Base-by-base conservation (phyloP, 495 filamentous ascomycete genomes). In the Ramalina intermedia region DNA sequence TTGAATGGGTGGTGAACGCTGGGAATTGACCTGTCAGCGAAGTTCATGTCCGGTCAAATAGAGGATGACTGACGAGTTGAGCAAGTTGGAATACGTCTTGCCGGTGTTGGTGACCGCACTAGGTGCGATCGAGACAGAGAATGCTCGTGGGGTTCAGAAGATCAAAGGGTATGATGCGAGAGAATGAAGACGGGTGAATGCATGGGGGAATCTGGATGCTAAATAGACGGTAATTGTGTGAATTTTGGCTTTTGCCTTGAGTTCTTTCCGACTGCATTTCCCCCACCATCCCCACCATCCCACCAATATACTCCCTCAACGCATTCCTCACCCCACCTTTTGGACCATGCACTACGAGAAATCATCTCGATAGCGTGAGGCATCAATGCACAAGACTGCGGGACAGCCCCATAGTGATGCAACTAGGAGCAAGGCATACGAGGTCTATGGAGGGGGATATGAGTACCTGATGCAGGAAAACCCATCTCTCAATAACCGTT, bases 1-100 rank as follows among this genome's bases (percentile, higher is more conserved):
- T 93, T 90, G 82, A 84, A 94, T 72, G 88, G 87, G 80, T 96
- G 85, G 73, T 96, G 90, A 70, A 83, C 78, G 61, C 90, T 91
- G 61, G 18, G 27, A 47, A 23, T 17, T 9, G 4, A 9, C 0
- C 5, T 17, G 41, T 44, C 41, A 44, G 18, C 14, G 8, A 44
- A 7, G 16, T n/a, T 18, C 29, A 6, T 18, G 6, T 44, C 26
- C n/a, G 17, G 8, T 18, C 11, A 27, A 44, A 27, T 9, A 1
- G 42, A 23, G 46, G 45, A 35, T n/a, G 39, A 67, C 84, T 60
- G 76, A 88, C 85, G 84, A 87, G 78, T 87, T 87, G 48, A 90
- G 75, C 54, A 88, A 76, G 69, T 87, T 90, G 72, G 84, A 85
- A 78, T 87, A 90, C 84, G 82, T 88, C 66, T 82, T 88, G 84